Conservation (phyloP, 352 stramenopile genomes). For the Phytopythium cucurbitacearum region DNA sequence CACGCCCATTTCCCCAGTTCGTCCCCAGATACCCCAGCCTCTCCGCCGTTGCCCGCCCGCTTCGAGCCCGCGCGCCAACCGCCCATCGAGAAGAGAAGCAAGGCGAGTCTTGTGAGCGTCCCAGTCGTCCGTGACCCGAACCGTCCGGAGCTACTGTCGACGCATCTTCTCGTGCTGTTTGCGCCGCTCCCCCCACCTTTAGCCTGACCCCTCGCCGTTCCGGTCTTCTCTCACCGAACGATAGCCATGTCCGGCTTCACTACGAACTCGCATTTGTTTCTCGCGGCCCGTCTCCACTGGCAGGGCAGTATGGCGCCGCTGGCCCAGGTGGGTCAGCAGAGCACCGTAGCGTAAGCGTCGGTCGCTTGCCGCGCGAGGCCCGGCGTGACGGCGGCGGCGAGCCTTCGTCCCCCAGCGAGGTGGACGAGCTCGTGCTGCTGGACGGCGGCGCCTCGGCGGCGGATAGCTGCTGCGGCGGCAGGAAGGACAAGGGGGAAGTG, state of each 20-base stretch:
- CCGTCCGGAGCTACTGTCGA: constrained; percentile 1
- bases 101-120: neutral
- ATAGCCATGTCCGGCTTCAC: constrained; percentile 23
- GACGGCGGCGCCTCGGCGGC: constrained; percentile 9
- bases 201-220: constrained; percentile 23
- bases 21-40: neutral
- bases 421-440: constrained; percentile 9
- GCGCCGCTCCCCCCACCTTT: constrained; percentile 27
- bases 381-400: too few species aligned
- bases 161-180: constrained; percentile 20
- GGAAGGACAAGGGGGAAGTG: constrained; percentile 17
- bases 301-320: constrained; percentile 11
- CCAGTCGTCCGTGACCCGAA: neutral
- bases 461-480: constrained; percentile 12
- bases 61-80: too few species aligned
- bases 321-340: constrained; percentile 12
- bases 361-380: too few species aligned
- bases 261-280: constrained; percentile 15
- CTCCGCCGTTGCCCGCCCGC: too few species aligned
- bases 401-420: neutral
- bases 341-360: constrained; percentile 1
- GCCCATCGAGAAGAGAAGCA: constrained; percentile 4
- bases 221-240: constrained; percentile 14
- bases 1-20: neutral
- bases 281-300: constrained; percentile 1